These are phyloP conservation scores for Sphenostylis stenocarpa DNA, from an alignment of 306 rosid genomes.

Conservation along the genomic window DNA sequence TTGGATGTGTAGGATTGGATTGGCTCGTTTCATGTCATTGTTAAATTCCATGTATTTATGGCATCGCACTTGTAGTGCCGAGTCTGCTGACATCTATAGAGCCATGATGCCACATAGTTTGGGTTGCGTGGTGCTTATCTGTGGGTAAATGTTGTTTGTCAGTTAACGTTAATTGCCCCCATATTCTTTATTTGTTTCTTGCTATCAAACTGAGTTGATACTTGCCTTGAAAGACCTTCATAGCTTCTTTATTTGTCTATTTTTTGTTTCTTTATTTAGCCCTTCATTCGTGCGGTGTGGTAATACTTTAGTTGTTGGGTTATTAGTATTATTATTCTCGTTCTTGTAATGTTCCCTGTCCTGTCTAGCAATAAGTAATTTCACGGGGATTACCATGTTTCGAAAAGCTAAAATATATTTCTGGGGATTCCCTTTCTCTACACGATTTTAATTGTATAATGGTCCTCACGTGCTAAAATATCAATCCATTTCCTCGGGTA, in stretches of 20 bases:
- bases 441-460: neutral
- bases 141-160: constrained; percentile 35
- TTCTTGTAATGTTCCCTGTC: neutral
- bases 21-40: constrained; percentile 38
- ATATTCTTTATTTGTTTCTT: constrained; percentile 43
- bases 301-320: neutral
- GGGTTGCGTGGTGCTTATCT: constrained; percentile 39
- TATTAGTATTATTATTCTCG: neutral
- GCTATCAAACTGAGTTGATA: constrained; percentile 32
- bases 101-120: constrained; percentile 35
- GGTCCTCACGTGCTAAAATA: neutral
- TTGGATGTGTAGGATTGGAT: constrained; percentile 62
- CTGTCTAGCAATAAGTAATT: neutral
- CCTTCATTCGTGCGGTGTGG: neutral
- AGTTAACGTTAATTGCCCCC: constrained; percentile 1
- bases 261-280: neutral
- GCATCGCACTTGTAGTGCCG: constrained; percentile 36
- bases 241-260: neutral
- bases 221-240: constrained; percentile 21
- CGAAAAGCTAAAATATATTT: neutral
- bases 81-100: constrained; percentile 19
- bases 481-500: too few relatives aligned
- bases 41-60: constrained; percentile 36
- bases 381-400: neutral
- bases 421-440: neutral